Conservation (phyloP, 2,329 filamentous ascomycete genomes). For the Aureobasidium lini region DNA sequence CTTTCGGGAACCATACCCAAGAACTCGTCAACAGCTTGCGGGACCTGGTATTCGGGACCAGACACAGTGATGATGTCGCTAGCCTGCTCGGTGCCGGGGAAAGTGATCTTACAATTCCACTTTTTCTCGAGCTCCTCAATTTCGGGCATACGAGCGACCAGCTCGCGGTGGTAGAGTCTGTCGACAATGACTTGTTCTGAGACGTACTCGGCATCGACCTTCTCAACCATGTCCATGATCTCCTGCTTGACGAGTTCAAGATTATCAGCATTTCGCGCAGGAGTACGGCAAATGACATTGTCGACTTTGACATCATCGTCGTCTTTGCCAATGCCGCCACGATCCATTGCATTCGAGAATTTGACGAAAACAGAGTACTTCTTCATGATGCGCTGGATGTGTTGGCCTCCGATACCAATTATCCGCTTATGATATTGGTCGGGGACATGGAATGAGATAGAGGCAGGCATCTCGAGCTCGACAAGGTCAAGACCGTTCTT, state of each 20-base stretch:
- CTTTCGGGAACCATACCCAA: conserved; percentile 96
- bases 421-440: conserved; percentile 99
- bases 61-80: conserved; percentile 95
- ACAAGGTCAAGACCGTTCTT: conserved; percentile 88
- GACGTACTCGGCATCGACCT: conserved; percentile 93
- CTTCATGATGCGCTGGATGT: conserved; percentile 99
- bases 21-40: conserved; percentile 91
- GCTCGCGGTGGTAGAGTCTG: conserved; percentile 87
- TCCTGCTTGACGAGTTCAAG: conserved; percentile 96
- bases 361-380: conserved; percentile 99
- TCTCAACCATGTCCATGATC: conserved; percentile 99
- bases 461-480: conserved; percentile 98
- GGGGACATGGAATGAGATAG: conserved; percentile 97
- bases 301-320: conserved; percentile 98
- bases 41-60: conserved; percentile 96
- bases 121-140: conserved; percentile 96
- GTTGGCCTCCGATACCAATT: conserved; percentile 95
- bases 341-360: conserved; percentile 98
- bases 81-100: conserved; percentile 93
- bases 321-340: conserved; percentile 85
- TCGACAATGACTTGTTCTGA: conserved; percentile 91
- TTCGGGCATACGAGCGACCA: conserved; percentile 78
- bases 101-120: conserved; percentile 99
- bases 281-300: conserved; percentile 97
- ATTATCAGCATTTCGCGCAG: conserved; percentile 92